Evolutionary conservation across 129 eudicot genomes (phyloP), one percentile per base, ranked within the genome.

Genomic region (Deinandra increscens): DNA sequence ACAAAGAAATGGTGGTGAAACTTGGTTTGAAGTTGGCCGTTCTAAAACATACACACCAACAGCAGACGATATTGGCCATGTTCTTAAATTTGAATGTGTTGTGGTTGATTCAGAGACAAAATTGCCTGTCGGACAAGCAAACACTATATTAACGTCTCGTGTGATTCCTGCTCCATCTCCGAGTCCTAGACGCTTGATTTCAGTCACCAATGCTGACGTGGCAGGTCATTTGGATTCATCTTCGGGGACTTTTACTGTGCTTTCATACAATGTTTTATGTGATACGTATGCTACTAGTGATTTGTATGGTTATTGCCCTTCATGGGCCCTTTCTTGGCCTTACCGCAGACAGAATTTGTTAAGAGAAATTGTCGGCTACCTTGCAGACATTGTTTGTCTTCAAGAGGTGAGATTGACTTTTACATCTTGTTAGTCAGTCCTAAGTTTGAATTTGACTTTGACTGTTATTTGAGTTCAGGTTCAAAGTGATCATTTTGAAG

Each of bases 141-240:
- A 58, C 45, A 80, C 91, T 4, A 41, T 89, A 45, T 45, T 72
- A 38, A 94, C 99, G n/a, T 85, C 93, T n/a, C 93, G 93, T 71
- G 99, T 94, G 60, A 94, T 94, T 84, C 96, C 99, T 38, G 97
- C 99, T 54, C 99, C 99, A 45, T 87, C 96, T 10, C 97, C 99
- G 31, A 87, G 79, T 71, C 99, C 99, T 4, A 86, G 99, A 39
- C 78, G 87, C 12, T 51, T 89, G 79, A 74, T 94, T 60, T 58
- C 97, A 5, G 97, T 94, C 37, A 85, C 88, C 76, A 95, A 86
- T 31, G 77, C 78, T 64, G 99, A 94, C 80, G 81, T 79, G 69
- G 64, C 83, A 26, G 89, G 85, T 80, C 83, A 77, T 75, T 70
- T 84, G 70, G 91, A 84, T 66, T 76, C 91, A 5, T 89, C 96